Percentiles rank a stretch among this genome's conserved stretches.
Evolutionary conservation across 176 grass and related monocot genomes (phyloP).

Genomic region (Pharus latifolius): DNA sequence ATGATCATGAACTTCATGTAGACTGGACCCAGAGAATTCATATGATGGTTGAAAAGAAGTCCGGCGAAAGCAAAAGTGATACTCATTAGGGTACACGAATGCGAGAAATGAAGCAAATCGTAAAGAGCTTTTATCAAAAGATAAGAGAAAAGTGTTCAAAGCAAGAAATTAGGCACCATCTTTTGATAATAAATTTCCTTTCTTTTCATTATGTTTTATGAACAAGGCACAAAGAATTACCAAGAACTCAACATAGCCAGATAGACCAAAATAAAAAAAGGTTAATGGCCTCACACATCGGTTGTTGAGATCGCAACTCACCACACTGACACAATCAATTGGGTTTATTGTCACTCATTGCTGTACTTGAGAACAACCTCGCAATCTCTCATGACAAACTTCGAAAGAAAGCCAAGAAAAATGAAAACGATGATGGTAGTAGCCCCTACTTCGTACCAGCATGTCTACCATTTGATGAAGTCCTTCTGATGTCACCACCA

Average conservation of each 20-base stretch:
- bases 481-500: conserved; percentile 53
- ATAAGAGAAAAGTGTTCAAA: conserved; percentile 13
- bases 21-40: conserved; percentile 9
- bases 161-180: conserved; percentile 18
- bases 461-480: conserved; percentile 65
- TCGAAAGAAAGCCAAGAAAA: conserved; percentile 41
- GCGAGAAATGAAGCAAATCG: conserved; percentile 1
- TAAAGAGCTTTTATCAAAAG: conserved; percentile 31
- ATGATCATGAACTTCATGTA: neutral
- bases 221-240: conserved; percentile 59
- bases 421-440: conserved; percentile 30
- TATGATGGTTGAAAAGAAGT: conserved; percentile 9
- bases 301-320: conserved; percentile 53
- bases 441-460: conserved; percentile 46
- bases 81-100: conserved; percentile 16
- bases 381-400: conserved; percentile 47
- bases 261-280: conserved; percentile 42
- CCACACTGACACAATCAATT: conserved; percentile 68
- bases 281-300: conserved; percentile 55
- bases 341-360: conserved; percentile 81
- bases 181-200: conserved; percentile 43
- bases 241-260: conserved; percentile 47
- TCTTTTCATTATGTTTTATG: conserved; percentile 75
- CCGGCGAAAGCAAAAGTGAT: conserved; percentile 16
- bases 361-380: conserved; percentile 45